phyloP scores from a whole-genome alignment of 768 basidiomycete genomes.

The Mycena vulgaris region DNA sequence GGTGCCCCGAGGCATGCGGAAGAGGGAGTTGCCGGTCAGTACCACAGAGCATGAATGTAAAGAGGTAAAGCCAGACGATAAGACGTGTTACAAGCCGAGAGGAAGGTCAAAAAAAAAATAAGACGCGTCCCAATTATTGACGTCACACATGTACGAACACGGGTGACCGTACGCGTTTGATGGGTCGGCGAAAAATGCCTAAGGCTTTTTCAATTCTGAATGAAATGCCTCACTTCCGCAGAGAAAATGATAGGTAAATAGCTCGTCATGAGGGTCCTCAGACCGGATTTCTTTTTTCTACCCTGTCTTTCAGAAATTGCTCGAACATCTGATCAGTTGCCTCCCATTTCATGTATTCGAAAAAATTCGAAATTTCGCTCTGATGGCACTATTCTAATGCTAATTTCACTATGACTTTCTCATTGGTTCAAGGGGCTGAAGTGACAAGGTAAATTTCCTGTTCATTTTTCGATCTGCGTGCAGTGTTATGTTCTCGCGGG shows the following conservation, averaged over 20 bases:
- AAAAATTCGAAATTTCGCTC: neutral
- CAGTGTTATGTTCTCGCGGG: too few species aligned
- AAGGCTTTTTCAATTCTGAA: neutral
- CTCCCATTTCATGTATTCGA: neutral
- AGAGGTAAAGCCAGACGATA: neutral
- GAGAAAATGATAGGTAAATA: too few species aligned
- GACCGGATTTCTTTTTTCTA: neutral
- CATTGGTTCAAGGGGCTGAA: conserved; percentile 6
- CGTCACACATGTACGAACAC: neutral
- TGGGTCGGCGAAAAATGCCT: neutral
- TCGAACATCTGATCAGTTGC: neutral
- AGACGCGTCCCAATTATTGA: neutral
- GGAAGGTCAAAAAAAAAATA: neutral
- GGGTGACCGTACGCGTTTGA: neutral
- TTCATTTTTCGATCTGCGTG: too few species aligned
- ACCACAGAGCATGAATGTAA: neutral
- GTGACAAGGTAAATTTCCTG: conserved; percentile 1
- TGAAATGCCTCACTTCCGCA: too few species aligned
- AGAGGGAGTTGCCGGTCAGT: neutral
- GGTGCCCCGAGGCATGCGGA: neutral
- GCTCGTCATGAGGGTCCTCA: too few species aligned
- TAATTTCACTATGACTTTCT: conserved; percentile 1
- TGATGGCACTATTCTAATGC: conserved; percentile 3
- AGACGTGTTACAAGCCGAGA: neutral
- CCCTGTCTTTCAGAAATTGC: neutral